A percentile compares a stretch with the other conserved stretches of the same genome.
Conservation (phyloP, 495 filamentous ascomycete species). For the Chaetomium fimeti region DNA sequence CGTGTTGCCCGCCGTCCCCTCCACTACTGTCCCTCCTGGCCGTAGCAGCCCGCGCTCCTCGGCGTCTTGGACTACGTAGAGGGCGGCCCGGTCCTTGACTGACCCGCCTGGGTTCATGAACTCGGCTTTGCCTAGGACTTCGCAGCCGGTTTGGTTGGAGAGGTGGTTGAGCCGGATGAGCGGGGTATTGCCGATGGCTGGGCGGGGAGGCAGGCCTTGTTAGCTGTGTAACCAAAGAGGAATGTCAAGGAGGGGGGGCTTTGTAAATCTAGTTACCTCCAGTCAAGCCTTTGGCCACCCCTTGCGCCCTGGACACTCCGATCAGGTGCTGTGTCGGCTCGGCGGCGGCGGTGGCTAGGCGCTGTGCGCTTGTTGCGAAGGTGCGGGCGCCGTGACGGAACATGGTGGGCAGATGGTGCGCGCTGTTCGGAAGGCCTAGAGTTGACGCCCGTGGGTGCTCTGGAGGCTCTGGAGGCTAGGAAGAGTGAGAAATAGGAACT, state of each 20-base stretch:
- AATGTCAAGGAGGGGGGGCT: not conserved
- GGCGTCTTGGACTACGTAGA: slow-evolving; percentile 91
- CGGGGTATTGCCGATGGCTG: slow-evolving; percentile 93
- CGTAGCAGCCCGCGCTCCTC: slow-evolving; percentile 79
- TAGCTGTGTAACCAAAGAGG: not conserved
- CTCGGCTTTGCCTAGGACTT: slow-evolving; percentile 93
- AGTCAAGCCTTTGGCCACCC: slow-evolving; percentile 75
- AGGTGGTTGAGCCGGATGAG: slow-evolving; percentile 85
- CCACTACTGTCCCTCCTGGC: slow-evolving; percentile 90
- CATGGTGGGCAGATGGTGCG: slow-evolving; percentile 36
- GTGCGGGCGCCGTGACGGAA: slow-evolving; percentile 53
- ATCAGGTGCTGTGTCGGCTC: slow-evolving; percentile 41
- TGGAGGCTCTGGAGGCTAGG: not conserved
- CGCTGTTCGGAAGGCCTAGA: not conserved
- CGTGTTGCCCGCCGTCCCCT: slow-evolving; percentile 96
- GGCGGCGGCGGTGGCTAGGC: slow-evolving; percentile 32
- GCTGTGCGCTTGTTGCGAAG: slow-evolving; percentile 50
- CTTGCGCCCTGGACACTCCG: slow-evolving; percentile 75
- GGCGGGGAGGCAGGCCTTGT: slow-evolving; percentile 5
- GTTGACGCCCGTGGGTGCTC: not conserved
- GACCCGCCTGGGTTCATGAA: slow-evolving; percentile 98
- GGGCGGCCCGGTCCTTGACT: slow-evolving; percentile 93
- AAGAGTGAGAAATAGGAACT: not conserved
- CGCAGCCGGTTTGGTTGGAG: slow-evolving; percentile 89
- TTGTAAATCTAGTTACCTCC: slow-evolving; percentile 60